These are phyloP conservation scores for Pichia sp. DNA, from an alignment of 1,139 yeast species.

Conservation along the genomic window DNA sequence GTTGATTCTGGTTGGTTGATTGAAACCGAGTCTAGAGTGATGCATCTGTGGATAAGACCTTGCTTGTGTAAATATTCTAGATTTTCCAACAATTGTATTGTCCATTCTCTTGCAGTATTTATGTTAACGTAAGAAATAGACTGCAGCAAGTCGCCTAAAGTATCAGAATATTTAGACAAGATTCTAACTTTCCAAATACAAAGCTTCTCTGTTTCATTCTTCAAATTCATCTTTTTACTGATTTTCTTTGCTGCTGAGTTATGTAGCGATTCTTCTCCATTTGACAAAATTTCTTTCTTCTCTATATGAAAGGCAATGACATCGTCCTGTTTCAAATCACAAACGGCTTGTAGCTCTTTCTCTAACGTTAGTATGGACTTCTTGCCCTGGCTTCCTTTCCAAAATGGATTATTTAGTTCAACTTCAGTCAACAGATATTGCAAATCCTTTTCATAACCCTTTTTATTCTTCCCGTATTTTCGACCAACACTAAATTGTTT, in stretches of 20 bases:
- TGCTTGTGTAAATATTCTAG: constrained; percentile 76
- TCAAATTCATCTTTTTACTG: constrained; percentile 22
- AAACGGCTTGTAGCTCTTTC: constrained; percentile 60
- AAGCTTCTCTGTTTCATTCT: constrained; percentile 21
- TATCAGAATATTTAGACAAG: constrained; percentile 59
- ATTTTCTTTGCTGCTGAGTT: constrained; percentile 32
- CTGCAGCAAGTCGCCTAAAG: constrained; percentile 63
- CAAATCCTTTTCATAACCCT: constrained; percentile 36
- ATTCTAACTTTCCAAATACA: constrained; percentile 63
- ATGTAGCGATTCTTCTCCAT: constrained; percentile 29
- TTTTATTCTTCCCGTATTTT: constrained; percentile 34
- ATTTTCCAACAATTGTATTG: constrained; percentile 80
- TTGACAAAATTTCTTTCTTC: constrained; percentile 36
- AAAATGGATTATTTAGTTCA: constrained; percentile 56
- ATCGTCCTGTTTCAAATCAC: constrained; percentile 53
- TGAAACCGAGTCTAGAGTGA: constrained; percentile 59
- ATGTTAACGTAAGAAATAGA: constrained; percentile 65
- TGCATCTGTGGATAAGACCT: constrained; percentile 69
- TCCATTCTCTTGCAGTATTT: constrained; percentile 81
- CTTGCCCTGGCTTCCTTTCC: constrained; percentile 72
- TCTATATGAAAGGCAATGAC: constrained; percentile 73
- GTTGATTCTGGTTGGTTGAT: constrained; percentile 46
- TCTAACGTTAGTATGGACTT: constrained; percentile 68
- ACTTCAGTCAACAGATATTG: constrained; percentile 67
- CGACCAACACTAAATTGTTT: constrained; percentile 21